phyloP scores from a whole-genome alignment of 129 eudicot genomes.

The carrot (Daucus carota) region DNA sequence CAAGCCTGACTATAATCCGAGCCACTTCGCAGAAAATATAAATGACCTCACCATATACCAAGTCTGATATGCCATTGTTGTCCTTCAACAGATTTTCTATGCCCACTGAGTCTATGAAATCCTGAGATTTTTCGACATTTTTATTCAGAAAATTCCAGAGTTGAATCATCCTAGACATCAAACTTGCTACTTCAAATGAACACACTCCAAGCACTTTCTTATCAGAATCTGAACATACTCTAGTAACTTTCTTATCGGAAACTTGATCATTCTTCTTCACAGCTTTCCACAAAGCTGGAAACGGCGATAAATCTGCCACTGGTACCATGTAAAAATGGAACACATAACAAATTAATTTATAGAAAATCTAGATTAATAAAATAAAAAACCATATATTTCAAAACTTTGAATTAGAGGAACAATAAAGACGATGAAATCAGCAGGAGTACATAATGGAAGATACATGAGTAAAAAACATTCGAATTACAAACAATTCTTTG shows the following conservation, averaged over 20 bases:
- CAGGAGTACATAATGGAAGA: neutral
- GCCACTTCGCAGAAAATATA: neutral
- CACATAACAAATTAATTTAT: neutral
- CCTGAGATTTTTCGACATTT: neutral
- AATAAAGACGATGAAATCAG: neutral
- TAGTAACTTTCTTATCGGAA: neutral
- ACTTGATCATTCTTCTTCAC: neutral
- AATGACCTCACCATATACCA: neutral
- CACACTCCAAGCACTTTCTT: neutral
- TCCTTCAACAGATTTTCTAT: neutral
- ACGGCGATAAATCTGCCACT: neutral
- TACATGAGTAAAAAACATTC: neutral
- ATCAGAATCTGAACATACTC: neutral
- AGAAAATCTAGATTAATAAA: neutral
- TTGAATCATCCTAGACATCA: slow-evolving; percentile 2
- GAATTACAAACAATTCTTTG: neutral
- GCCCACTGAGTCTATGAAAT: neutral
- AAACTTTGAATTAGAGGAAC: neutral
- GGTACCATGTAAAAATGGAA: neutral
- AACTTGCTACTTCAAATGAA: neutral
- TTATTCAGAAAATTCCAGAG: neutral
- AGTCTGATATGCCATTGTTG: neutral
- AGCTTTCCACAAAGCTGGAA: neutral
- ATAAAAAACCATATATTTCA: too few relatives aligned
- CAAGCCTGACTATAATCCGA: neutral